A percentile compares a stretch with the other conserved stretches of the same genome.
Evolutionary conservation across 345 rosid species (phyloP).

Genomic region (Gossypium thurberi): DNA sequence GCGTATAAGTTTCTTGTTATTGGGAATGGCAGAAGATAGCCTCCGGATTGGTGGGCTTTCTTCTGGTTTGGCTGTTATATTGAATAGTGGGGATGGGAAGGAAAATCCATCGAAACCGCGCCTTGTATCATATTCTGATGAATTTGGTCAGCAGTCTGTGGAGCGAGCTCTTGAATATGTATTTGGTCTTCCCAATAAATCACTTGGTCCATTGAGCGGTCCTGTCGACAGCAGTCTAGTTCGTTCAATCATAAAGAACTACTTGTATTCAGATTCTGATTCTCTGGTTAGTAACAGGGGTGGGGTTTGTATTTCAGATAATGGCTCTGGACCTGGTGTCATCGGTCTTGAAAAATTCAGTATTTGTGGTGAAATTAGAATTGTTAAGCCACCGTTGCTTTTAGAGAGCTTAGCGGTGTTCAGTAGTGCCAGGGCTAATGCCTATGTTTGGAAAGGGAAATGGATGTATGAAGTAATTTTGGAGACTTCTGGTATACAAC

Average conservation of each 20-base stretch:
- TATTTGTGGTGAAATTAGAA: conserved; percentile 75
- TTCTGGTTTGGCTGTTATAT: conserved; percentile 85
- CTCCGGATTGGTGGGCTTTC: conserved; percentile 57
- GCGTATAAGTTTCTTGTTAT: conserved; percentile 9
- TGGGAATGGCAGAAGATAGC: conserved; percentile 76
- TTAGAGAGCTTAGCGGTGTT: conserved; percentile 86
- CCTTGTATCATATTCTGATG: conserved; percentile 69
- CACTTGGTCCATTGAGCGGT: conserved; percentile 41
- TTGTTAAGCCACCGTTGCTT: conserved; percentile 57
- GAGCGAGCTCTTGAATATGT: conserved; percentile 77
- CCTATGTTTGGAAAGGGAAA: conserved; percentile 84
- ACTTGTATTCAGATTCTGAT: conserved; percentile 24
- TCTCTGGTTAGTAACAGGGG: conserved; percentile 33
- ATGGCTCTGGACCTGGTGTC: conserved; percentile 39
- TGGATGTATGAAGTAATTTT: conserved; percentile 97
- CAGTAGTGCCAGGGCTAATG: conserved; percentile 84
- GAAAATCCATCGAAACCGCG: conserved; percentile 44
- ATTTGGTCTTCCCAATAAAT: conserved; percentile 58
- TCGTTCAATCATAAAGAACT: conserved; percentile 44
- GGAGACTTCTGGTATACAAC: conserved; percentile 91
- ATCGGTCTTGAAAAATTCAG: conserved; percentile 65
- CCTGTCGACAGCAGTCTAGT: conserved; percentile 42
- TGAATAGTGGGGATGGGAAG: conserved; percentile 54
- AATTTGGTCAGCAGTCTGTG: conserved; percentile 59
- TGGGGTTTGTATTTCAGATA: conserved; percentile 45